Evolutionary conservation across 176 grass and related monocot genomes (phyloP).

Genomic region (Melocanna baccifera): DNA sequence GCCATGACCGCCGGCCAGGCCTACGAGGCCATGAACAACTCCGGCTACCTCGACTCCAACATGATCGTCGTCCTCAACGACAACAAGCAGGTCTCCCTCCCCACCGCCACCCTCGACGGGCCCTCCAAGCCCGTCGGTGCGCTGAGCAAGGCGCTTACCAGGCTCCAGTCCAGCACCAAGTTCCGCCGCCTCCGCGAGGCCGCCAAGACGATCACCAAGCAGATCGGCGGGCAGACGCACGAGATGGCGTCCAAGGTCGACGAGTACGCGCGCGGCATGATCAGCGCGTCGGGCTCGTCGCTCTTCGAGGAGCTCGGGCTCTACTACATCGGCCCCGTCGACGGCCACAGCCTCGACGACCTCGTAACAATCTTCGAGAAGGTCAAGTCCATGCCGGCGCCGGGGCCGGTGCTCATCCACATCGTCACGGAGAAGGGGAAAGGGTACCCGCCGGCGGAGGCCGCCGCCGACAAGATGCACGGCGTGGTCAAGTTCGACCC

Average conservation of each 20-base stretch:
- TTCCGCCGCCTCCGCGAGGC: conserved; percentile 73
- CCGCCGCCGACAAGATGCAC: conserved; percentile 86
- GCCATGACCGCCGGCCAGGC: conserved; percentile 98
- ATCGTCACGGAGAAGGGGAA: conserved; percentile 93
- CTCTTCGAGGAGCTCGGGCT: conserved; percentile 96
- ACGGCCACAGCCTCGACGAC: conserved; percentile 81
- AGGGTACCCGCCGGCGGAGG: conserved; percentile 82
- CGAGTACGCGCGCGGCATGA: conserved; percentile 83
- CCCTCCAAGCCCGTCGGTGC: conserved; percentile 76
- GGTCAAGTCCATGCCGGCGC: conserved; percentile 75
- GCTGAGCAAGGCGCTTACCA: conserved; percentile 81
- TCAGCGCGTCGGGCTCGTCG: conserved; percentile 50
- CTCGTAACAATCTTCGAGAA: conserved; percentile 77
- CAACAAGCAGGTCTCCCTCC: conserved; percentile 95
- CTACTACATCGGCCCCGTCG: conserved; percentile 96
- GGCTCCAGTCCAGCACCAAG: conserved; percentile 89
- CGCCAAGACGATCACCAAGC: conserved; percentile 78
- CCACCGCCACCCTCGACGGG: conserved; percentile 83
- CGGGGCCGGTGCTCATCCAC: conserved; percentile 84
- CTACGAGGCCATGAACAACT: conserved; percentile 97
- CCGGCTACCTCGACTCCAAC: conserved; percentile 79
- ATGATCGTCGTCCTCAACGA: conserved; percentile 93
- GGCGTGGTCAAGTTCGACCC: conserved; percentile 92
- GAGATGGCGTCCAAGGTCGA: conserved; percentile 80
- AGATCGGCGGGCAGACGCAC: conserved; percentile 68